Conservation (phyloP, 176 grass and related monocot species). For the Avena sativa region DNA sequence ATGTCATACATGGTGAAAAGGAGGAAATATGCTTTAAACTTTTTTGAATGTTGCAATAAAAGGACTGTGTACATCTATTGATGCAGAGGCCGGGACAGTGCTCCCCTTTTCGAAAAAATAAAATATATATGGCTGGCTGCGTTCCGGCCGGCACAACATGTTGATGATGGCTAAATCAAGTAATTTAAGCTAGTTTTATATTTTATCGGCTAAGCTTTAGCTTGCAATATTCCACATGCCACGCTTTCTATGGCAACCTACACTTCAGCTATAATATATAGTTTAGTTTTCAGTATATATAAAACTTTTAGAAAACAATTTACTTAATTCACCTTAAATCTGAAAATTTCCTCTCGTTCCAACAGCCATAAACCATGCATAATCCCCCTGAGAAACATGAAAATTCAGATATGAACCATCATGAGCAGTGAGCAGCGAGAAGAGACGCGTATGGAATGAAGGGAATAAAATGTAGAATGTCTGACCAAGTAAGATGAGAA, state of each 20-base stretch:
- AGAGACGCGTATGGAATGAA: background rate
- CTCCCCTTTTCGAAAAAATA: too few species aligned
- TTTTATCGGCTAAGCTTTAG: background rate
- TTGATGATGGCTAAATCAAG: background rate
- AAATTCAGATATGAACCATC: background rate
- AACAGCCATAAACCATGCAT: background rate
- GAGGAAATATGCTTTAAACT: background rate
- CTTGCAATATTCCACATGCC: background rate
- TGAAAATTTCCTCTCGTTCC: background rate
- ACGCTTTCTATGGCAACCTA: background rate
- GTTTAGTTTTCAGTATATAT: background rate
- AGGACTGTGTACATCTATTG: too few species aligned
- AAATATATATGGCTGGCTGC: background rate
- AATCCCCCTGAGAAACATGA: background rate
- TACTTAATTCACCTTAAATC: background rate
- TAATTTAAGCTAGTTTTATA: background rate
- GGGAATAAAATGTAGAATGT: background rate
- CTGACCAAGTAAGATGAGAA: slow-evolving; percentile 39
- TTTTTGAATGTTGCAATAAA: too few species aligned
- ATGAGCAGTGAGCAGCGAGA: background rate
- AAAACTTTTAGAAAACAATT: background rate
- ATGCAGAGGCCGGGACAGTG: too few species aligned
- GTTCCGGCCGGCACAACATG: background rate
- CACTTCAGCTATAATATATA: background rate
- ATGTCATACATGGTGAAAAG: background rate